Evolutionary conservation across 352 stramenopile genomes (phyloP), one percentile per base, ranked within the genome.

Genomic region (Globisporangium spinosum): DNA sequence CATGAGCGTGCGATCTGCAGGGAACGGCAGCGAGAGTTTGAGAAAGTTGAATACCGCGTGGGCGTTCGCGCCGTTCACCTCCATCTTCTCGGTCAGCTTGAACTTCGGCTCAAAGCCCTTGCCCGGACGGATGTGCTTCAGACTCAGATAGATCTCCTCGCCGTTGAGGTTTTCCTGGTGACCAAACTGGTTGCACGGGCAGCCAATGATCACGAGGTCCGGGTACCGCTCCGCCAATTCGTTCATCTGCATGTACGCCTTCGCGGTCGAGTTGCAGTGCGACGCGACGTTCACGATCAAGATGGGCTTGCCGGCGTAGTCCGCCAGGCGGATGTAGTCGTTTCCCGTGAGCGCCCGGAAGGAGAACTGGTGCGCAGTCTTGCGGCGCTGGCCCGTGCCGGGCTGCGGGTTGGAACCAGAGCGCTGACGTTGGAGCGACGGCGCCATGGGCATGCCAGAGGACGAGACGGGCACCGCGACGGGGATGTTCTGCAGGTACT

Each of bases 121-220:
- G 15, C 85, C 85, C 6, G 85, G 85, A 20, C 85, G 85, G 49
- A 93, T 88, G 79, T 93, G 74, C 70, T 79, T 72, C 32, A 93
- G 68, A 59, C 83, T 91, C 62, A 87, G 71, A 66, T 89, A 83
- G 67, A 93, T 93, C 67, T 93, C 85, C 9, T 91, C 83, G 47
- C 83, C 78, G 63, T 89, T 86, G 55, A 93, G 76, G 62, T 93
- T 93, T 73, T 93, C 85, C 71, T 93, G 85, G 68, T 93, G 85
- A 12, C 85, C 83, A 59, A 93, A 93, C 72, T 91, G 85, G 70
- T 93, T 93, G 69, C 85, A 93, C 43, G 85, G 85, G 40, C 81
- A 93, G 32, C 83, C 85, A 53, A 93, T 77, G 64, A 93, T 78
- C 55, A 89, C 80, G 15, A 93, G 74, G 17, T 89, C 77, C 0